phyloP scores from a whole-genome alignment of 371 early-diverging fungal genomes.

The Lichtheimia hyalospora region DNA sequence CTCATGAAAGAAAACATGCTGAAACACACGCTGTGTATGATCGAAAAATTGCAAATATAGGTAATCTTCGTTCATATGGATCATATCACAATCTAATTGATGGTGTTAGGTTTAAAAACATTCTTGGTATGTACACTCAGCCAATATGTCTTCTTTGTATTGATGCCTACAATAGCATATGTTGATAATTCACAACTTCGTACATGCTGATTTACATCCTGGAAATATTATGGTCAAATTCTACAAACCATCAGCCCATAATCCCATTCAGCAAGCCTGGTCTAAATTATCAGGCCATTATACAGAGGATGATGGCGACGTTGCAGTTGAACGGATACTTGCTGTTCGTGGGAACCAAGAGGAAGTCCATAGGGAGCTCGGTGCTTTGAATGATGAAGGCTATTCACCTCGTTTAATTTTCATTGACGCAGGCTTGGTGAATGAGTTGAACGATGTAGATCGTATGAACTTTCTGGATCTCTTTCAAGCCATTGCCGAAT shows the following conservation, averaged over 20 bases:
- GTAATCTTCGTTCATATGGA: slow-evolving; percentile 25
- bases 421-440: slow-evolving; percentile 91
- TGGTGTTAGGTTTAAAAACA: slow-evolving; percentile 39
- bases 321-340: slow-evolving; percentile 32
- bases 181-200: slow-evolving; percentile 90
- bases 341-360: slow-evolving; percentile 34
- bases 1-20: slow-evolving; percentile 20
- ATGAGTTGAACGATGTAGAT: slow-evolving; percentile 68
- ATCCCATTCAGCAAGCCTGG: slow-evolving; percentile 56
- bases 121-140: slow-evolving; percentile 39
- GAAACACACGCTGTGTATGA: slow-evolving; percentile 60
- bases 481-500: slow-evolving; percentile 82
- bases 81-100: not conserved
- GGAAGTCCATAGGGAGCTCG: slow-evolving; percentile 52
- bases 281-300: slow-evolving; percentile 32
- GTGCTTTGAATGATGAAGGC: slow-evolving; percentile 59
- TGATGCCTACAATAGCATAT: slow-evolving; percentile 58
- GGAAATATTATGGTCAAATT: slow-evolving; percentile 93
- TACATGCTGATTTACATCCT: slow-evolving; percentile 93
- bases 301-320: slow-evolving; percentile 42
- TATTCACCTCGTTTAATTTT: slow-evolving; percentile 80
- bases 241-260: slow-evolving; percentile 63
- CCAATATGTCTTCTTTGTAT: not conserved
- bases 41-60: slow-evolving; percentile 72
- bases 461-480: slow-evolving; percentile 88